Percentiles rank a stretch among this genome's conserved stretches.
Conservation (phyloP, 805 yeast species). For the Middelhovenomyces tepae region DNA sequence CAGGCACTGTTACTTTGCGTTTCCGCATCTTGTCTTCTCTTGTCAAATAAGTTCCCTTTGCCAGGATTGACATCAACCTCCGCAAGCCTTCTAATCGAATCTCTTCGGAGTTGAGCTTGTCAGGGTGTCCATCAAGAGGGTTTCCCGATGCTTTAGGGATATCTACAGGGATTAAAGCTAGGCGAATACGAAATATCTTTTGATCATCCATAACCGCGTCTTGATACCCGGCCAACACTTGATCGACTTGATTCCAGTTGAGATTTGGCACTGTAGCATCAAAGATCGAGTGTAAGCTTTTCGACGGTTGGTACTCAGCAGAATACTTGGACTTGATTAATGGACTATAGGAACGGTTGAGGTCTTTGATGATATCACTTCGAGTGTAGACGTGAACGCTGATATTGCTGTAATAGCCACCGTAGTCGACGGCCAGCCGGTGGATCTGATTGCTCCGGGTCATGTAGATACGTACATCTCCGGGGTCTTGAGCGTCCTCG, state of each 20-base stretch:
- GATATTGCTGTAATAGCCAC: slow-evolving; percentile 49
- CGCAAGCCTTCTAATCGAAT: slow-evolving; percentile 86
- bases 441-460: slow-evolving; percentile 79
- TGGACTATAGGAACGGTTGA: slow-evolving; percentile 37
- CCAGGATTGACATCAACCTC: slow-evolving; percentile 47
- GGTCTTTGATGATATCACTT: slow-evolving; percentile 3
- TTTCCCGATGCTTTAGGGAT: slow-evolving; percentile 45
- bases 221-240: slow-evolving; percentile 81
- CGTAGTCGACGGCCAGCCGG: slow-evolving; percentile 55
- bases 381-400: slow-evolving; percentile 64
- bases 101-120: slow-evolving; percentile 70
- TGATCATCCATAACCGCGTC: slow-evolving; percentile 51
- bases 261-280: slow-evolving; percentile 34
- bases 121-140: slow-evolving; percentile 38
- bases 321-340: slow-evolving; percentile 74
- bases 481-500: slow-evolving; percentile 24
- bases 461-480: slow-evolving; percentile 55
- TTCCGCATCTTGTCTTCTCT: slow-evolving; percentile 31
- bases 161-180: slow-evolving; percentile 77
- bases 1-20: slow-evolving; percentile 43
- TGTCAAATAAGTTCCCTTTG: slow-evolving; percentile 44
- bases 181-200: slow-evolving; percentile 60
- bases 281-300: background rate
- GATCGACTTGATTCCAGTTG: slow-evolving; percentile 92
- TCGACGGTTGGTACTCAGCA: slow-evolving; percentile 43